Conservation (phyloP, 2,329 filamentous ascomycete species). For the Oidium heveae region DNA sequence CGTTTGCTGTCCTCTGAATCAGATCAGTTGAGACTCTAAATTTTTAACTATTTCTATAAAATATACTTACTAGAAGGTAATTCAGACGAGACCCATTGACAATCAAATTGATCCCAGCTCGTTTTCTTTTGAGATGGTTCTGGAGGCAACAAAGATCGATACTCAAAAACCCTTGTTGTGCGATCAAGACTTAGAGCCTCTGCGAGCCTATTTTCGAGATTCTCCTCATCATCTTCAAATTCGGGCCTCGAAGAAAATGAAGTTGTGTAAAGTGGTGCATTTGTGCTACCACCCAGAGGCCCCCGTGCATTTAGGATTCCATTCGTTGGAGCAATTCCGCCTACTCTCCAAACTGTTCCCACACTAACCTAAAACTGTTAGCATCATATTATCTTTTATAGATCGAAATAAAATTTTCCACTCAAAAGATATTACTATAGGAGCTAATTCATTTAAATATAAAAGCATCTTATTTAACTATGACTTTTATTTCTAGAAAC, state of each 20-base stretch:
- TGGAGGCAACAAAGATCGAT: conserved; percentile 13
- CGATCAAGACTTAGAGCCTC: conserved; percentile 60
- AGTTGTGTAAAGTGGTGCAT: conserved; percentile 38
- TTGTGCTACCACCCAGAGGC: conserved; percentile 42
- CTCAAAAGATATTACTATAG: neutral
- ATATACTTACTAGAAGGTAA: conserved; percentile 7
- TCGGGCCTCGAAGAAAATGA: conserved; percentile 20
- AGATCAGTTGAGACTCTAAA: neutral
- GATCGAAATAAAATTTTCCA: neutral
- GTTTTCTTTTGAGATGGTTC: conserved; percentile 4
- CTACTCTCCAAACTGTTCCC: conserved; percentile 54
- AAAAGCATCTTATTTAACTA: neutral
- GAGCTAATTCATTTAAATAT: neutral
- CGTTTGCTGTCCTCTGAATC: conserved; percentile 9
- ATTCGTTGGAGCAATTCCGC: conserved; percentile 34
- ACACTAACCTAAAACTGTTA: conserved; percentile 26
- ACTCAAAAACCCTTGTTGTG: conserved; percentile 37
- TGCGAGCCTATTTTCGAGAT: conserved; percentile 51
- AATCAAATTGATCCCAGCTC: conserved; percentile 3
- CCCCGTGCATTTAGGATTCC: conserved; percentile 36
- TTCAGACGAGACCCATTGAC: conserved; percentile 8
- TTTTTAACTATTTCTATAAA: neutral
- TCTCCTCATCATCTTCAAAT: conserved; percentile 34
- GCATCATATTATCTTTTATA: neutral
- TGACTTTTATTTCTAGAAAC: conserved; percentile 1